Conservation (phyloP, 108 stramenopile species). For the Bacterosira constricta region DNA sequence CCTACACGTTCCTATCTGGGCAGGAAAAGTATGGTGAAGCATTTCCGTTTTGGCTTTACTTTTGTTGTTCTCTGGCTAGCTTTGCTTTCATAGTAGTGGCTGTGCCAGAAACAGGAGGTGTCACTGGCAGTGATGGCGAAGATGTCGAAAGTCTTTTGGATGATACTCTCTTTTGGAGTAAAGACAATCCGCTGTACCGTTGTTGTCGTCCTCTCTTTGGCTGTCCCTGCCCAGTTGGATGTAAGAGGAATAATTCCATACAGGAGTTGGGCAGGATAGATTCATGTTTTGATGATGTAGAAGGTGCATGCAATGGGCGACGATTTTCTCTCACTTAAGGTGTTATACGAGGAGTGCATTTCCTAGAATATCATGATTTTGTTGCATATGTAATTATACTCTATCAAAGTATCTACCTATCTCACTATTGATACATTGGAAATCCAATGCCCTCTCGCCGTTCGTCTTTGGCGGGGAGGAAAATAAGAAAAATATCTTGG, state of each 20-base stretch:
- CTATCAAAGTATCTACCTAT: too few relatives aligned
- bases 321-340: not conserved
- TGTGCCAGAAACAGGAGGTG: constrained; percentile 50
- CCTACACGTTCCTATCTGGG: constrained; percentile 50
- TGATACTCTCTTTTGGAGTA: constrained; percentile 44
- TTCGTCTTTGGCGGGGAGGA: too few relatives aligned
- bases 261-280: constrained; percentile 48
- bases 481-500: too few relatives aligned
- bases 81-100: constrained; percentile 38
- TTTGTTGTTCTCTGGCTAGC: constrained; percentile 30
- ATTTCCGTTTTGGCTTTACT: constrained; percentile 50
- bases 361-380: not conserved
- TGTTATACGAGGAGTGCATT: too few relatives aligned
- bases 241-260: not conserved
- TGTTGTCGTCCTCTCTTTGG: not conserved
- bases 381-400: too few relatives aligned
- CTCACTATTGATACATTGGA: too few relatives aligned
- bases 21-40: constrained; percentile 42
- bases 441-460: too few relatives aligned
- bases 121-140: constrained; percentile 36
- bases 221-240: constrained; percentile 10
- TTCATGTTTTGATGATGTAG: constrained; percentile 43
- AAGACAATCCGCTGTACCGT: constrained; percentile 25
- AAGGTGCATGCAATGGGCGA: not conserved
- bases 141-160: constrained; percentile 46